These are phyloP conservation scores for Ceratocystis alfenasii DNA, from an alignment of 2,329 filamentous ascomycete genomes.

Conservation along the genomic window DNA sequence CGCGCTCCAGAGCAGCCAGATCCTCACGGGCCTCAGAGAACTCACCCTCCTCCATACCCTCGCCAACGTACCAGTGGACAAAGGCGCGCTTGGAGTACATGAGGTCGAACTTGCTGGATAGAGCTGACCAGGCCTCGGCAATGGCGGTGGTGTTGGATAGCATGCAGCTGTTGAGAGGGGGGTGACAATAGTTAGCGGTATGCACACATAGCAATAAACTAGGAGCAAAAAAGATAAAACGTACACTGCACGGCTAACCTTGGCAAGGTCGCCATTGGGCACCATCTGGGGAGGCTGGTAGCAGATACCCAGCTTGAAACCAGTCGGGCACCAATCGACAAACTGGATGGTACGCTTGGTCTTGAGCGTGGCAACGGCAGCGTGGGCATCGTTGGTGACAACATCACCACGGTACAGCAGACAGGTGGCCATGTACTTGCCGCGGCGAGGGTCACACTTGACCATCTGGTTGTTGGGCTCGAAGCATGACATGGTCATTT, in stretches of 20 bases:
- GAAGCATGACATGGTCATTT: slow-evolving; percentile 99
- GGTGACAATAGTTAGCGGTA: too few species aligned
- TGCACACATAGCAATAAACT: too few species aligned
- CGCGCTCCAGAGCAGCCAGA: slow-evolving; percentile 90
- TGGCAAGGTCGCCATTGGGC: slow-evolving; percentile 91
- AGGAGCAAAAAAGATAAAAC: slow-evolving; percentile 31
- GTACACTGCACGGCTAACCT: slow-evolving; percentile 96
- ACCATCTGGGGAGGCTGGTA: slow-evolving; percentile 78
- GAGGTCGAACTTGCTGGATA: slow-evolving; percentile 97
- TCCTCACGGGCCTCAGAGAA: slow-evolving; percentile 99
- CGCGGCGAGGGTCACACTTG: slow-evolving; percentile 95
- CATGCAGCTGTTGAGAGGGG: slow-evolving; percentile 60
- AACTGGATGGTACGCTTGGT: slow-evolving; percentile 99
- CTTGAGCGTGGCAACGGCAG: slow-evolving; percentile 89
- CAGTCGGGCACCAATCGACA: slow-evolving; percentile 99
- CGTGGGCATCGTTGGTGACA: slow-evolving; percentile 89
- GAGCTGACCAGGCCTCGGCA: slow-evolving; percentile 91
- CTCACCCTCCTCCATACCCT: slow-evolving; percentile 99
- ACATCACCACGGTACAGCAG: slow-evolving; percentile 97
- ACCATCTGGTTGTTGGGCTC: slow-evolving; percentile 99
- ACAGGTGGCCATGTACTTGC: slow-evolving; percentile 99
- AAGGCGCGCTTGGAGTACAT: slow-evolving; percentile 99
- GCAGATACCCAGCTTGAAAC: slow-evolving; percentile 99
- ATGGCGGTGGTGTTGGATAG: slow-evolving; percentile 98
- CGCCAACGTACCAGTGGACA: slow-evolving; percentile 99